Evolutionary conservation across 202 grass and related monocot species (phyloP).

Genomic region (Schoenoplectus triqueter): DNA sequence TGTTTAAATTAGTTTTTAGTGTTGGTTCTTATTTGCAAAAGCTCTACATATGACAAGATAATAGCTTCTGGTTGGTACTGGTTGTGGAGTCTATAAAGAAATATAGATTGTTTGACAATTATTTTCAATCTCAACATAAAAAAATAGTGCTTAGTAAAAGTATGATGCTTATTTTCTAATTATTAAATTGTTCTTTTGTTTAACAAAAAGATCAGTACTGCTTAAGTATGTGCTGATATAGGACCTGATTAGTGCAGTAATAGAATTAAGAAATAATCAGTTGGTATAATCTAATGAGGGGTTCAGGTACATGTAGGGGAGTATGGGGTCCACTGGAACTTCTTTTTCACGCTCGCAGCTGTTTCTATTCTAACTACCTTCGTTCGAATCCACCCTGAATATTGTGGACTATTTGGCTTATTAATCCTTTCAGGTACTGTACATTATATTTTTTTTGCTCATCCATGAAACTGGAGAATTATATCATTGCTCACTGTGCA

Average conservation of each 20-base stretch:
- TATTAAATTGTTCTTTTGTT: constrained; percentile 10
- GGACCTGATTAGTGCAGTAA: constrained; percentile 19
- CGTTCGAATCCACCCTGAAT: constrained; percentile 68
- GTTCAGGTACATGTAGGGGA: constrained; percentile 90
- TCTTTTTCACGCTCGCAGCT: constrained; percentile 96
- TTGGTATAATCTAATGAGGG: constrained; percentile 22
- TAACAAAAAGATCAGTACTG: neutral
- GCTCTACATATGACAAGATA: constrained; percentile 10
- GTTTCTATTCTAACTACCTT: constrained; percentile 79
- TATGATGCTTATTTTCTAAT: constrained; percentile 7
- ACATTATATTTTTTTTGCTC: constrained; percentile 32
- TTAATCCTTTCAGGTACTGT: constrained; percentile 73
- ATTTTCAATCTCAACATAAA: neutral
- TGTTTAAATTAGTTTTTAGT: neutral
- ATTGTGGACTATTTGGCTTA: constrained; percentile 82
- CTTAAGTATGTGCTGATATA: neutral
- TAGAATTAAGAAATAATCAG: constrained; percentile 27
- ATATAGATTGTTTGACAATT: neutral
- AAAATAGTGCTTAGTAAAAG: constrained; percentile 24
- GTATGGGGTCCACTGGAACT: constrained; percentile 99
- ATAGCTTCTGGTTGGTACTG: neutral
- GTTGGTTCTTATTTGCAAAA: neutral
- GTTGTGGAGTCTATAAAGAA: neutral
- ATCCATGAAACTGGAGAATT: neutral
- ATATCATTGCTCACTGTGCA: neutral